phyloP scores from a whole-genome alignment of 2,329 filamentous ascomycete species.

The Aspergillus fijiensis region DNA sequence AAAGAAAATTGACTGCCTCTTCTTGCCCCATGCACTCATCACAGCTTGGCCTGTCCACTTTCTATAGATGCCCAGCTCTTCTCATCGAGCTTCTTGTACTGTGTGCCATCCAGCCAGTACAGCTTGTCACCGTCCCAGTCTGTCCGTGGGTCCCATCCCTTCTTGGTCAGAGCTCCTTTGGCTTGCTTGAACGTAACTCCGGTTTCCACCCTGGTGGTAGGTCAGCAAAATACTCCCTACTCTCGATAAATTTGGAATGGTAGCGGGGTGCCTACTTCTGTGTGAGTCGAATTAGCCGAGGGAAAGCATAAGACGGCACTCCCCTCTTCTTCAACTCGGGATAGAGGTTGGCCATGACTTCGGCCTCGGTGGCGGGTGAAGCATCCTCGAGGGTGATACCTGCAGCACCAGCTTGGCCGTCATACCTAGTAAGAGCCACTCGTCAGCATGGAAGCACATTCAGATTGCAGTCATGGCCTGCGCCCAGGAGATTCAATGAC shows the following conservation, averaged over 20 bases:
- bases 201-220: conserved; percentile 39
- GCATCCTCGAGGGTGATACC: conserved; percentile 44
- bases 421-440: conserved; percentile 38
- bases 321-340: conserved; percentile 43
- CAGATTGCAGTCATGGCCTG: not conserved
- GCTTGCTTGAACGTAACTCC: conserved; percentile 54
- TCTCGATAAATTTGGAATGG: not conserved
- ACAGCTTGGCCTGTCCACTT: conserved; percentile 46
- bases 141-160: conserved; percentile 40
- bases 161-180: conserved; percentile 46
- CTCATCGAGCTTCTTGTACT: conserved; percentile 41
- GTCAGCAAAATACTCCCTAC: not conserved
- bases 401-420: conserved; percentile 51
- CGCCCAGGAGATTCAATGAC: conserved; percentile 6
- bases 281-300: conserved; percentile 48
- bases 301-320: conserved; percentile 48
- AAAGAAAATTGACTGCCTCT: no score
- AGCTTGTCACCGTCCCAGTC: conserved; percentile 39
- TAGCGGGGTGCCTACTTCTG: conserved; percentile 39
- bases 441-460: not conserved
- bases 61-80: conserved; percentile 45
- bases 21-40: conserved; percentile 8
- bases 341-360: conserved; percentile 43
- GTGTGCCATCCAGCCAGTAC: conserved; percentile 47
- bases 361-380: conserved; percentile 27